Conservation (phyloP, 2,329 filamentous ascomycete genomes). For the Alternaria dauci region DNA sequence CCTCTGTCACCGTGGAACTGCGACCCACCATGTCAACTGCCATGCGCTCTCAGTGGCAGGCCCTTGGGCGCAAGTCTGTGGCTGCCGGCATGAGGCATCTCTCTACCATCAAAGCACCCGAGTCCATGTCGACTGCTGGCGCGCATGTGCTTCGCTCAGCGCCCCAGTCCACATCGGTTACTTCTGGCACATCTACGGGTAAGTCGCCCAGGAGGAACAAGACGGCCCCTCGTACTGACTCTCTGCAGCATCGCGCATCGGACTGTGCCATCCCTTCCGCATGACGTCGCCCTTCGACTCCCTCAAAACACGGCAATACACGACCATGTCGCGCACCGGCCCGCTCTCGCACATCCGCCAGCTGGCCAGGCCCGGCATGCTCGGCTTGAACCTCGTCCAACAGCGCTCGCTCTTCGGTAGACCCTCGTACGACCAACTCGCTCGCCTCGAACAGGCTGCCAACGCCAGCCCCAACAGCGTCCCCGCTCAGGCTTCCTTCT, state of each 20-base stretch:
- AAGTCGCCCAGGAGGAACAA: slow-evolving; percentile 8
- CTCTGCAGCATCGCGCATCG: slow-evolving; percentile 44
- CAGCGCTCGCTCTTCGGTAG: slow-evolving; percentile 57
- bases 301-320: slow-evolving; percentile 49
- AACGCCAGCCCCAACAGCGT: slow-evolving; percentile 91
- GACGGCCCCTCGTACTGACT: slow-evolving; percentile 8
- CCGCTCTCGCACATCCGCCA: slow-evolving; percentile 43
- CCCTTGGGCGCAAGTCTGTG: slow-evolving; percentile 32
- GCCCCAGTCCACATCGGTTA: slow-evolving; percentile 22
- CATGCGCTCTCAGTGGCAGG: slow-evolving; percentile 48
- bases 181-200: slow-evolving; percentile 33
- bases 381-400: slow-evolving; percentile 54
- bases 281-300: slow-evolving; percentile 36
- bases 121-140: slow-evolving; percentile 6
- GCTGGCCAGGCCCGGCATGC: slow-evolving; percentile 39
- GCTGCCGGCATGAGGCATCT: slow-evolving; percentile 32
- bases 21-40: slow-evolving; percentile 53
- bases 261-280: slow-evolving; percentile 47
- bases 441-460: slow-evolving; percentile 86
- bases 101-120: slow-evolving; percentile 20
- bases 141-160: slow-evolving; percentile 22
- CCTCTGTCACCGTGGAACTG: slow-evolving; percentile 49
- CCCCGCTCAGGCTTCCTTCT: slow-evolving; percentile 90
- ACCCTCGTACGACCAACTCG: slow-evolving; percentile 70
- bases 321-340: slow-evolving; percentile 49